Evolutionary conservation across 106 monocot genomes (phyloP).

Genomic region (Dendrobium nobile): DNA sequence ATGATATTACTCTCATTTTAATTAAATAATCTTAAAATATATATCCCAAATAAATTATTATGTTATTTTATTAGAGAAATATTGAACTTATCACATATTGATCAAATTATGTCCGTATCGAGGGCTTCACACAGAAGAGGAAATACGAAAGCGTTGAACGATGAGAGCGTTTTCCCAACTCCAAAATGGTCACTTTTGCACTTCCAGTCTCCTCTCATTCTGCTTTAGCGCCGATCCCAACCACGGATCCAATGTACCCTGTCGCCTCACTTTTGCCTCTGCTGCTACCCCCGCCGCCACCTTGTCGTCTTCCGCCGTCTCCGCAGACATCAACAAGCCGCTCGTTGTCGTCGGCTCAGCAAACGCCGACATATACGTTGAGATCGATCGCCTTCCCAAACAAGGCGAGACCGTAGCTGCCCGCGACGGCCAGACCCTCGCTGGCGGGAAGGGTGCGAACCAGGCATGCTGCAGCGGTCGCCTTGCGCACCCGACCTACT

Average conservation of each 20-base stretch:
- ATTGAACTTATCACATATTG: too few species aligned
- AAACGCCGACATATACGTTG: constrained; percentile 98
- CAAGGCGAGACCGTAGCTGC: constrained; percentile 80
- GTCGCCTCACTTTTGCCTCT: constrained; percentile 8
- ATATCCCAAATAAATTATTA: too few species aligned
- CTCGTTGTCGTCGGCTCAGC: constrained; percentile 93
- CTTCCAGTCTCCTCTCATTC: background rate
- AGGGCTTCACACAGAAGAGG: too few species aligned
- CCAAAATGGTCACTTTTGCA: background rate
- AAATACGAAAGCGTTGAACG: background rate
- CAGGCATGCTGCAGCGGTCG: constrained; percentile 89
- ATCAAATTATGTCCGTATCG: too few species aligned
- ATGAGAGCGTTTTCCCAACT: background rate
- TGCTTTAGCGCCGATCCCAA: background rate
- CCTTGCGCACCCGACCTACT: constrained; percentile 58
- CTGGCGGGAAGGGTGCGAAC: constrained; percentile 98
- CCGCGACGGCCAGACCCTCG: constrained; percentile 48
- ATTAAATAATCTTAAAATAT: too few species aligned
- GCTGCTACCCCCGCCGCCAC: background rate
- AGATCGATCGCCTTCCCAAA: constrained; percentile 67
- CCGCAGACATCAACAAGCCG: constrained; percentile 16
- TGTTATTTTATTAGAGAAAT: too few species aligned
- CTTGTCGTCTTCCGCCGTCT: constrained; percentile 11
- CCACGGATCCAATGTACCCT: background rate
- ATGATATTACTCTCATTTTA: too few species aligned